phyloP scores from a whole-genome alignment of 192 early-diverging fungal species.

The Backusella tuberculispora region DNA sequence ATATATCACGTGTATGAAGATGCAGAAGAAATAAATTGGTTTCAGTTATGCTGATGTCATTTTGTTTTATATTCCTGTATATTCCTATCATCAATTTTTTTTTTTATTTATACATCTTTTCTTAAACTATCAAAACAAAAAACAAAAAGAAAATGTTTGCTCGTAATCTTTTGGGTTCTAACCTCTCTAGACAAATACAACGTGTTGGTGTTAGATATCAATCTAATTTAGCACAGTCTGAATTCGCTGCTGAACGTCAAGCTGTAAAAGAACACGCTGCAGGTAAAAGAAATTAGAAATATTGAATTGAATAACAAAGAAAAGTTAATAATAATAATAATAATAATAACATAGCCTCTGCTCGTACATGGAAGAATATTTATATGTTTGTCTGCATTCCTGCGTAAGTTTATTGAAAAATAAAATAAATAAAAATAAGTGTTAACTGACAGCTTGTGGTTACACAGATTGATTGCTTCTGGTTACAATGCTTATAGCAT shows the following conservation, averaged over 20 bases:
- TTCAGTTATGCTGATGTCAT: conserved; percentile 10
- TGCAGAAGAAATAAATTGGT: background rate
- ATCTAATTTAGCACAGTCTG: conserved; percentile 4
- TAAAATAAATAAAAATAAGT: background rate
- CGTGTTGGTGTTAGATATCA: conserved; percentile 39
- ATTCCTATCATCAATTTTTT: background rate
- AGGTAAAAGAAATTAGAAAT: conserved; percentile 20
- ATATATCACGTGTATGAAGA: background rate
- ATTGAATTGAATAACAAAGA: background rate
- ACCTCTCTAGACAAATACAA: conserved; percentile 6
- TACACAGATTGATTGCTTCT: conserved; percentile 33
- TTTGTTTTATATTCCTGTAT: background rate
- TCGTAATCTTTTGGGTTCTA: background rate
- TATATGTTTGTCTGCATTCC: conserved; percentile 43
- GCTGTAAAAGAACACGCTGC: conserved; percentile 42
- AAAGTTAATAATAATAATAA: background rate
- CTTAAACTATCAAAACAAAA: too few relatives aligned
- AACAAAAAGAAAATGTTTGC: background rate
- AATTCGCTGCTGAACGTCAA: conserved; percentile 36
- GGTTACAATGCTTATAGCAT: conserved; percentile 43
- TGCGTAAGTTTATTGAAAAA: conserved; percentile 34
- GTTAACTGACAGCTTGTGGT: background rate
- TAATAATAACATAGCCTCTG: conserved; percentile 23
- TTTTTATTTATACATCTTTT: background rate
- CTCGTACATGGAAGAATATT: conserved; percentile 43